Percentiles rank a stretch among this genome's conserved stretches.
phyloP scores from a whole-genome alignment of 352 stramenopile genomes.

The Globisporangium apiculatum region DNA sequence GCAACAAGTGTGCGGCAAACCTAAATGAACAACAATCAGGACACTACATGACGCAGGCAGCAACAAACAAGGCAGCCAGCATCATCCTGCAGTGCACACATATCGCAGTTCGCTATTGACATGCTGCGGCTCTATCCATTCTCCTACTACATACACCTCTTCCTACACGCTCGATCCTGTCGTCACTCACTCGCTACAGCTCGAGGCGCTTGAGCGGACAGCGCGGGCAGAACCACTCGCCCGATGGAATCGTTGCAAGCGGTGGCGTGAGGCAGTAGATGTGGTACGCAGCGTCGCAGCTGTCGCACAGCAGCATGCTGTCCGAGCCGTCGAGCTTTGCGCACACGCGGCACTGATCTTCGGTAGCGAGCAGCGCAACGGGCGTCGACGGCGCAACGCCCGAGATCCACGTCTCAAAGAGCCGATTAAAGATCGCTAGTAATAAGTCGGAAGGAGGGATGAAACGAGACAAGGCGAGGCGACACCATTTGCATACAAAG shows the following conservation, averaged over 20 bases:
- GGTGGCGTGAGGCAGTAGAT: slow-evolving; percentile 71
- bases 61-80: no score
- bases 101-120: no score
- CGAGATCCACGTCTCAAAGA: slow-evolving; percentile 75
- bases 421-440: slow-evolving; percentile 66
- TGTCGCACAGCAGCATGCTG: slow-evolving; percentile 79
- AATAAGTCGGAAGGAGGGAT: not conserved
- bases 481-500: no score
- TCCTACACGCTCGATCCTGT: not conserved
- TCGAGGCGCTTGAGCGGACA: slow-evolving; percentile 49
- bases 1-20: no score
- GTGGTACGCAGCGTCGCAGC: slow-evolving; percentile 80
- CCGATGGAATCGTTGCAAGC: slow-evolving; percentile 47
- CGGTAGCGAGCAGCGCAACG: slow-evolving; percentile 39
- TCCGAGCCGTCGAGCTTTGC: slow-evolving; percentile 54
- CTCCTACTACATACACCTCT: not conserved
- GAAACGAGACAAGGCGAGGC: no score
- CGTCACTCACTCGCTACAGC: slow-evolving; percentile 1
- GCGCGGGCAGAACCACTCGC: slow-evolving; percentile 76
- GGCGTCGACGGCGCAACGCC: slow-evolving; percentile 43
- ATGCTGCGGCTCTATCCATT: not conserved
- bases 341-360: slow-evolving; percentile 69
- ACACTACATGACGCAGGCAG: no score
- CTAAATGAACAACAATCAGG: no score
- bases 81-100: no score